Evolutionary conservation across 805 yeast genomes (phyloP), one percentile per base, ranked within the genome.

Genomic region (Yarrowia sp.): DNA sequence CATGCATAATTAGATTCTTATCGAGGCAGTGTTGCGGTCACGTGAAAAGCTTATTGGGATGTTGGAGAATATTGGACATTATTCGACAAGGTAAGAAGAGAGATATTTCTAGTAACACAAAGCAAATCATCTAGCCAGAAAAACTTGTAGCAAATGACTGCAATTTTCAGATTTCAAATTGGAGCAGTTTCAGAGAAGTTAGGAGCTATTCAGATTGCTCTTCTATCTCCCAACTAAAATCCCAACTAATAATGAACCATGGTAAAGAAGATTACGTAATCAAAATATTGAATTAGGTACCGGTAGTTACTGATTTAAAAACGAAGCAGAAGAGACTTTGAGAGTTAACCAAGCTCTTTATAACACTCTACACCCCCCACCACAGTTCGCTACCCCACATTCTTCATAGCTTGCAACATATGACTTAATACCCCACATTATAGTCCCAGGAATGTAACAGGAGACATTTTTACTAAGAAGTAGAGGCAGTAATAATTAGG

Each of bases 11-110:
- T 38, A 36, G 58, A 52, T n/a, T 15, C 58, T 52, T 52, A 52
- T 52, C 58, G 58, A 52, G 58, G 58, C 58, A 52, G 58, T 52
- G 58, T 52, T 52, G 58, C 58, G 56, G 33, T 52, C 58, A 52
- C 58, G 58, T 52, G 58, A 3, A 30, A 52, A 34, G 15, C 17
- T 49, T 24, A 46, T 24, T 46, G n/a, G 50, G 17, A 12, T 12
- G 34, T 24, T 24, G 34, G 50, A 13, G 50, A n/a, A n/a, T n/a
- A n/a, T n/a, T n/a, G n/a, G n/a, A n/a, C n/a, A n/a, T n/a, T n/a
- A n/a, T n/a, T n/a, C n/a, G n/a, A n/a, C n/a, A n/a, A n/a, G n/a
- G n/a, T n/a, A n/a, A n/a, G n/a, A n/a, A n/a, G n/a, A n/a, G n/a
- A n/a, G n/a, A n/a, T n/a, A n/a, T n/a, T n/a, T n/a, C n/a, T n/a